Conservation (phyloP, 2,329 filamentous ascomycete genomes). For the Colletotrichum magnum region DNA sequence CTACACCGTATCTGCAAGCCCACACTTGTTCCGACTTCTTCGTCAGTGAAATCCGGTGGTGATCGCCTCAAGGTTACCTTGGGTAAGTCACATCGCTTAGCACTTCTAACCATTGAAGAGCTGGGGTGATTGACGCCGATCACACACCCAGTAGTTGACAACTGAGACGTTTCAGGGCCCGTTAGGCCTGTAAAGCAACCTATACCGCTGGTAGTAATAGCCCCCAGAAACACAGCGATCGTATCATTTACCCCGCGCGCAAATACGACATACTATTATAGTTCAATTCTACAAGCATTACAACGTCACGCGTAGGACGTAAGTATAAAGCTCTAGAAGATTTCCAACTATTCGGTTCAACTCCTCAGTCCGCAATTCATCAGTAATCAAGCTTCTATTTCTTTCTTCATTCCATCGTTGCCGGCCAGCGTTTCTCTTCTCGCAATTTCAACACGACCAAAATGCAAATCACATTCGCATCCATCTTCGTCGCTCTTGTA, state of each 20-base stretch:
- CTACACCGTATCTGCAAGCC: too few relatives aligned
- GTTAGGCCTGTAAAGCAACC: too few relatives aligned
- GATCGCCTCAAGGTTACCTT: background rate
- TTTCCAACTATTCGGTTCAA: too few relatives aligned
- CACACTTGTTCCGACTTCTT: too few relatives aligned
- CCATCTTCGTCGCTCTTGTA: constrained; percentile 13
- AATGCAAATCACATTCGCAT: constrained; percentile 16
- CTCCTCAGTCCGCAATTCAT: too few relatives aligned
- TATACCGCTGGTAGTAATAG: too few relatives aligned
- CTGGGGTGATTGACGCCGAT: constrained; percentile 4
- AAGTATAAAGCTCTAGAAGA: background rate
- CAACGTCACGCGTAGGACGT: too few relatives aligned
- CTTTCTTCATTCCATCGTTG: constrained; percentile 4
- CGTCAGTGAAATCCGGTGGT: too few relatives aligned
- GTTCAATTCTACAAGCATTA: too few relatives aligned
- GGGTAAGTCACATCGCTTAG: background rate
- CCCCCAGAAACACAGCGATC: too few relatives aligned
- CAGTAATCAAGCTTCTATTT: background rate
- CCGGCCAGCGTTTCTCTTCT: constrained; percentile 4
- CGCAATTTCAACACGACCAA: background rate
- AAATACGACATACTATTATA: too few relatives aligned
- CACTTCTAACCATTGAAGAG: background rate
- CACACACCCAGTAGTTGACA: constrained; percentile 2
- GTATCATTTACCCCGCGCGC: too few relatives aligned
- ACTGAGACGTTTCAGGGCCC: constrained; percentile 11